Evolutionary conservation across 2,329 filamentous ascomycete species (phyloP).

Genomic region (Botryotinia calthae): DNA sequence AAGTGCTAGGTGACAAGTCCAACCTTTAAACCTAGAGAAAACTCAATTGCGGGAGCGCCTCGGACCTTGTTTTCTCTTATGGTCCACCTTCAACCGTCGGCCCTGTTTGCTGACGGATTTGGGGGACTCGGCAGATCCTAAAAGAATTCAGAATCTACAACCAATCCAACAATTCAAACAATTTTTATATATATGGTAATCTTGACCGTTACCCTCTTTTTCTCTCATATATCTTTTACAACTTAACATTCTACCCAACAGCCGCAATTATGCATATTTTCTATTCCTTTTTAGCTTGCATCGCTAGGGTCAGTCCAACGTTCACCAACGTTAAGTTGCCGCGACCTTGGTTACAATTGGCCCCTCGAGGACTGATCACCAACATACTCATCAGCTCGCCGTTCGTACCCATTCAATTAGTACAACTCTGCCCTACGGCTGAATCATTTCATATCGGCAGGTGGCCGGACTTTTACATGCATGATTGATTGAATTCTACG

Average conservation of each 20-base stretch:
- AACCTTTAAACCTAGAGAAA: background rate
- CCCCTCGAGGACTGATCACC: constrained; percentile 22
- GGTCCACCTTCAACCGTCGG: background rate
- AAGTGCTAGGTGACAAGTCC: background rate
- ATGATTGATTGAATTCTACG: constrained; percentile 22
- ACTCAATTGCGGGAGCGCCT: background rate
- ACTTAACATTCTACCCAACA: background rate
- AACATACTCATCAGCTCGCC: constrained; percentile 20
- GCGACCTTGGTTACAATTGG: constrained; percentile 23
- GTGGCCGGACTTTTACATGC: constrained; percentile 22
- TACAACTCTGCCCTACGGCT: constrained; percentile 23
- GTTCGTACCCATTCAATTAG: constrained; percentile 18
- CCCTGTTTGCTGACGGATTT: constrained; percentile 1
- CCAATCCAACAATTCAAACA: constrained; percentile 5
- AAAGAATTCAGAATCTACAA: background rate
- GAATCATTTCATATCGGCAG: constrained; percentile 20
- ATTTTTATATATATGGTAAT: background rate
- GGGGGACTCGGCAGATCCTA: background rate
- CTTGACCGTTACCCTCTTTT: background rate
- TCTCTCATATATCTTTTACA: background rate
- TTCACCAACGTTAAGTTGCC: constrained; percentile 27
- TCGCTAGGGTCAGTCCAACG: constrained; percentile 19
- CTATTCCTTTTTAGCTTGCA: constrained; percentile 6
- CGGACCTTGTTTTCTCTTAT: background rate
- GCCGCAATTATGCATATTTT: constrained; percentile 16